phyloP scores from a whole-genome alignment of 1,284 basidiomycete species.

The Boletus sp. region DNA sequence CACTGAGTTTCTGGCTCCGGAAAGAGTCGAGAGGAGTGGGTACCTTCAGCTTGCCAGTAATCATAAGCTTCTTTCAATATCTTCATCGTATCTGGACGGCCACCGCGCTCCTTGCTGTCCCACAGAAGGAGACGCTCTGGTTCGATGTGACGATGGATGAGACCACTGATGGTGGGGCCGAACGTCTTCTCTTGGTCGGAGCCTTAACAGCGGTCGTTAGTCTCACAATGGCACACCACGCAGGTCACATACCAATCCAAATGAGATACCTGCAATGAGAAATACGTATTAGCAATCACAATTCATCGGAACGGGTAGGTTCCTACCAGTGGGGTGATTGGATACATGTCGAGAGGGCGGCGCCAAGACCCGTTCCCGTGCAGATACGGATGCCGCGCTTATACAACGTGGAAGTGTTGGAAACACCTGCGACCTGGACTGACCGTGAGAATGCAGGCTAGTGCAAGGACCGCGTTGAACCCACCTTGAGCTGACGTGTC shows the following conservation, averaged over 20 bases:
- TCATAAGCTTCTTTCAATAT: slow-evolving; percentile 62
- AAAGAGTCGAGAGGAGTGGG: background rate
- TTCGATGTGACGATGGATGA: slow-evolving; percentile 62
- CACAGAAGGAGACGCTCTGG: slow-evolving; percentile 68
- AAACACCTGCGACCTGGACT: slow-evolving; percentile 68
- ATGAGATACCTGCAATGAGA: slow-evolving; percentile 57
- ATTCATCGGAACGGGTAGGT: slow-evolving; percentile 6
- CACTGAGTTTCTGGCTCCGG: slow-evolving; percentile 6
- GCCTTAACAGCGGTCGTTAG: slow-evolving; percentile 37
- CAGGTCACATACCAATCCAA: slow-evolving; percentile 59
- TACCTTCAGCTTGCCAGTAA: slow-evolving; percentile 69
- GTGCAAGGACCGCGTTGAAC: slow-evolving; percentile 3
- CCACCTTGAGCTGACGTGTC: slow-evolving; percentile 70
- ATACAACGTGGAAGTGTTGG: slow-evolving; percentile 72
- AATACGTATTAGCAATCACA: slow-evolving; percentile 1
- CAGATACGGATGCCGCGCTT: slow-evolving; percentile 73
- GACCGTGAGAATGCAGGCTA: slow-evolving; percentile 9
- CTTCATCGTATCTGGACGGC: slow-evolving; percentile 74
- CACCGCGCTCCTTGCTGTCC: slow-evolving; percentile 67
- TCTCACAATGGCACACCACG: background rate
- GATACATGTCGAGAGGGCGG: slow-evolving; percentile 69
- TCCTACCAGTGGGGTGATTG: slow-evolving; percentile 66
- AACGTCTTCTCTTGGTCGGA: slow-evolving; percentile 77
- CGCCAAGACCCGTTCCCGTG: slow-evolving; percentile 74
- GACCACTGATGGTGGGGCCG: slow-evolving; percentile 65